Conservation (phyloP, 163 green algal genomes). For the Prototheca wickerhamii region DNA sequence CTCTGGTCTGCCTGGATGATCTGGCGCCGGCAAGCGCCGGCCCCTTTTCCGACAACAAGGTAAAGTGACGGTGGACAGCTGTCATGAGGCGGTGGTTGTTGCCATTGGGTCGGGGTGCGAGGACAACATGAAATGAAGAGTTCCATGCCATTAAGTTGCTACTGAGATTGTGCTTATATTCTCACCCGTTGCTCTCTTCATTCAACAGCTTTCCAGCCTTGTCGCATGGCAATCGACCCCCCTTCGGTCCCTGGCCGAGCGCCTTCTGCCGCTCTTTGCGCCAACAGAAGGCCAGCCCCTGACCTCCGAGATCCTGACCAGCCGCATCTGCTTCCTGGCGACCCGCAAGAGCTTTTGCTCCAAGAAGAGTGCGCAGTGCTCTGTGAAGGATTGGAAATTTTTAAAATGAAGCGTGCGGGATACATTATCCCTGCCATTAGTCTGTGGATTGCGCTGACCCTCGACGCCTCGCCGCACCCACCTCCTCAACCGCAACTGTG, state of each 20-base stretch:
- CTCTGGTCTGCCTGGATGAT: too few relatives aligned
- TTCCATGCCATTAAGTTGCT: too few relatives aligned
- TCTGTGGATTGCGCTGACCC: not conserved
- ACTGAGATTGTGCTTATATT: too few relatives aligned
- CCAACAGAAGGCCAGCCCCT: not conserved
- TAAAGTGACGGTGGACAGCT: too few relatives aligned
- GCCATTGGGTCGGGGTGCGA: too few relatives aligned
- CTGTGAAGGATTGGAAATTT: too few relatives aligned
- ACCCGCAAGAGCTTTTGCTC: conserved; percentile 16
- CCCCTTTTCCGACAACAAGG: too few relatives aligned
- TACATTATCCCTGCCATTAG: not conserved
- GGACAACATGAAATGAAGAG: too few relatives aligned
- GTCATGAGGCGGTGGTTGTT: too few relatives aligned
- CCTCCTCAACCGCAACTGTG: too few relatives aligned
- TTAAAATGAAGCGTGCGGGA: not conserved
- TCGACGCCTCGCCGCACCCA: not conserved
- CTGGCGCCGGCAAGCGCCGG: too few relatives aligned
- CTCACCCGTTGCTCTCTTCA: too few relatives aligned
- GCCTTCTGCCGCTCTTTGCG: conserved; percentile 16
- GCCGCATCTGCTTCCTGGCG: conserved; percentile 17
- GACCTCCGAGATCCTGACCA: conserved; percentile 5
- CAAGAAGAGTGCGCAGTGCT: conserved; percentile 8
- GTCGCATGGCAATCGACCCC: conserved; percentile 16
- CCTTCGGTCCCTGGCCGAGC: conserved; percentile 13
- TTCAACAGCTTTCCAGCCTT: conserved; percentile 6